Evolutionary conservation across 352 stramenopile genomes (phyloP).

Genomic region (Thraustochytrium sp.): DNA sequence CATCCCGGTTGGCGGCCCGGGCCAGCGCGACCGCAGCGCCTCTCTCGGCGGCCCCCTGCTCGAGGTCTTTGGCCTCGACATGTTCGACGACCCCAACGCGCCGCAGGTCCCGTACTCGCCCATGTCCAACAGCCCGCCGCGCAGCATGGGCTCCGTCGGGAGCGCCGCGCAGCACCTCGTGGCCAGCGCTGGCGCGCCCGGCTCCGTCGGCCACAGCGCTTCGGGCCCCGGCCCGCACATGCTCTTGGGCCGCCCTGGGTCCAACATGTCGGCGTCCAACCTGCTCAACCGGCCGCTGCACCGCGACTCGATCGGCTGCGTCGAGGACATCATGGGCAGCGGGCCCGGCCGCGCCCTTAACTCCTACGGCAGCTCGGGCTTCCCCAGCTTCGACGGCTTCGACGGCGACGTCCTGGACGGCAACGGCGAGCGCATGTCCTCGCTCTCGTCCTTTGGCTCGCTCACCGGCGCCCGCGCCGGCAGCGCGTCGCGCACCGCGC

Average conservation of each 20-base stretch:
- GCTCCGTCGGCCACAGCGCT: too few species aligned
- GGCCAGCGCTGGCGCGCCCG: too few species aligned
- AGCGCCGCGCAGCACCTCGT: not conserved
- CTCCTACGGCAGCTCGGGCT: conserved; percentile 18
- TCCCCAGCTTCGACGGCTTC: not conserved
- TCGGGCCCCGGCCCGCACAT: not conserved
- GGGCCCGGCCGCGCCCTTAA: not conserved
- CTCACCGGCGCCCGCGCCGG: not conserved
- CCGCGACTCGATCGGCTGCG: conserved; percentile 7
- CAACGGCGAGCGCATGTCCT: not conserved
- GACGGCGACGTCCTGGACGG: not conserved
- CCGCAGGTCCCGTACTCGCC: conserved; percentile 6
- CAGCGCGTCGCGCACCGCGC: not conserved
- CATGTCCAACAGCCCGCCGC: conserved; percentile 23
- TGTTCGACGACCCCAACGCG: conserved; percentile 13
- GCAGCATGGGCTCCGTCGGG: conserved; percentile 27
- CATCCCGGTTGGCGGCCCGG: not conserved
- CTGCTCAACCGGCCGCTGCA: not conserved
- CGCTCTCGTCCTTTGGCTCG: not conserved
- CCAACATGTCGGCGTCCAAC: not conserved
- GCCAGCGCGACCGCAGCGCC: not conserved
- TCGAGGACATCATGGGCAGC: conserved; percentile 15
- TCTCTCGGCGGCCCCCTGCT: conserved; percentile 10
- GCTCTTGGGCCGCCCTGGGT: not conserved
- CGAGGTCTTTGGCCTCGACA: conserved; percentile 18